Percentiles rank a stretch among this genome's conserved stretches.
phyloP scores from a whole-genome alignment of 2,329 filamentous ascomycete species.

The Curvularia verruculosa region DNA sequence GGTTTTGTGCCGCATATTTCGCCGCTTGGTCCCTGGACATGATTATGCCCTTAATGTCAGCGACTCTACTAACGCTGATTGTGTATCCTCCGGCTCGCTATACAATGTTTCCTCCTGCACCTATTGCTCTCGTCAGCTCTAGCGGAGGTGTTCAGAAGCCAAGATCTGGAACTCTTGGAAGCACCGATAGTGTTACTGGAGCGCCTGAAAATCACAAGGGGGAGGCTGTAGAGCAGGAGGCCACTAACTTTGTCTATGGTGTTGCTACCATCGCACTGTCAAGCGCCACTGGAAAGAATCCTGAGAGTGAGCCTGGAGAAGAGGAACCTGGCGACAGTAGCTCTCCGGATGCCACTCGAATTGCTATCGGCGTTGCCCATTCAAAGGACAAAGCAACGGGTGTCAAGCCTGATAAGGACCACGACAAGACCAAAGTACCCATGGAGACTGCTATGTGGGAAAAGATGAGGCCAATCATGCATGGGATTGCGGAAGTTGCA shows the following conservation, averaged over 20 bases:
- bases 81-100: constrained; percentile 66
- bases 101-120: constrained; percentile 76
- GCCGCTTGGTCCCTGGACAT: constrained; percentile 75
- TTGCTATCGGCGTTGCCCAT: constrained; percentile 61
- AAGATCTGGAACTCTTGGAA: constrained; percentile 75
- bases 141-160: constrained; percentile 79
- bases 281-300: constrained; percentile 78
- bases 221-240: constrained; percentile 82
- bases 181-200: constrained; percentile 77
- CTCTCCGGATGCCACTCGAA: constrained; percentile 66
- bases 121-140: constrained; percentile 72
- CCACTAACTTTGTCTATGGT: constrained; percentile 77
- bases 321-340: constrained; percentile 54
- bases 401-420: constrained; percentile 54
- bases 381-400: constrained; percentile 62
- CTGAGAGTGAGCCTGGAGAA: constrained; percentile 64
- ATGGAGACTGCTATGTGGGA: constrained; percentile 79
- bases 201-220: constrained; percentile 83
- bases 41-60: constrained; percentile 66
- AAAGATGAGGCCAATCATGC: constrained; percentile 76
- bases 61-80: constrained; percentile 69
- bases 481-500: constrained; percentile 62
- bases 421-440: constrained; percentile 80
- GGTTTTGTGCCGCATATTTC: constrained; percentile 67
- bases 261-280: constrained; percentile 75